Percentiles rank a stretch among this genome's conserved stretches.
Conservation (phyloP, 257 asterid genomes). For the Capsicum chinense region DNA sequence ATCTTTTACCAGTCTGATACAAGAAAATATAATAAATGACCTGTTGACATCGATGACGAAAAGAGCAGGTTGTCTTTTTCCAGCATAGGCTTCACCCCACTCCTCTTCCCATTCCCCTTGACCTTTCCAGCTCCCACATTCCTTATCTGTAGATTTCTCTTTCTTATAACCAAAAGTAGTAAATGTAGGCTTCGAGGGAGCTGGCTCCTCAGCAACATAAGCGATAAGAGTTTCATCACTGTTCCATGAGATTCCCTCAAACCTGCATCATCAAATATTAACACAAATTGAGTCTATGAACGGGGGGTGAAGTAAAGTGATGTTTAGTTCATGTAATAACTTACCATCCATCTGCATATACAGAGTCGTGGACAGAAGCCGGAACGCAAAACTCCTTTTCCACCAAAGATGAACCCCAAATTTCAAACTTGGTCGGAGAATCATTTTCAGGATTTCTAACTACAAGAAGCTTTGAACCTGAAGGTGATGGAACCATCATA, state of each 20-base stretch:
- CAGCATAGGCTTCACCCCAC: slow-evolving; percentile 96
- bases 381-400: slow-evolving; percentile 75
- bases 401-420: slow-evolving; percentile 78
- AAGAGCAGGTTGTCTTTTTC: slow-evolving; percentile 91
- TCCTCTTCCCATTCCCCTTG: slow-evolving; percentile 97
- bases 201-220: slow-evolving; percentile 94
- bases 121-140: slow-evolving; percentile 83
- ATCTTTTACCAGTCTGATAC: slow-evolving; percentile 3
- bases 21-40: slow-evolving; percentile 40
- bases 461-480: slow-evolving; percentile 85
- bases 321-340: not conserved
- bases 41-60: slow-evolving; percentile 67
- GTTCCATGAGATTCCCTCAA: slow-evolving; percentile 97
- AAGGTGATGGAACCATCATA: slow-evolving; percentile 80
- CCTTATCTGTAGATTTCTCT: slow-evolving; percentile 64
- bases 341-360: slow-evolving; percentile 95
- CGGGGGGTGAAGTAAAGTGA: not conserved
- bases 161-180: slow-evolving; percentile 61
- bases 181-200: slow-evolving; percentile 72
- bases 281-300: not conserved
- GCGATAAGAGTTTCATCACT: slow-evolving; percentile 79
- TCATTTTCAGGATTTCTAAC: slow-evolving; percentile 82
- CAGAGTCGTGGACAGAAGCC: slow-evolving; percentile 73
- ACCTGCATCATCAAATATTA: slow-evolving; percentile 50
- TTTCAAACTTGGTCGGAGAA: slow-evolving; percentile 84